Evolutionary conservation across 257 asterid genomes (phyloP).

Genomic region (Rhazya stricta): DNA sequence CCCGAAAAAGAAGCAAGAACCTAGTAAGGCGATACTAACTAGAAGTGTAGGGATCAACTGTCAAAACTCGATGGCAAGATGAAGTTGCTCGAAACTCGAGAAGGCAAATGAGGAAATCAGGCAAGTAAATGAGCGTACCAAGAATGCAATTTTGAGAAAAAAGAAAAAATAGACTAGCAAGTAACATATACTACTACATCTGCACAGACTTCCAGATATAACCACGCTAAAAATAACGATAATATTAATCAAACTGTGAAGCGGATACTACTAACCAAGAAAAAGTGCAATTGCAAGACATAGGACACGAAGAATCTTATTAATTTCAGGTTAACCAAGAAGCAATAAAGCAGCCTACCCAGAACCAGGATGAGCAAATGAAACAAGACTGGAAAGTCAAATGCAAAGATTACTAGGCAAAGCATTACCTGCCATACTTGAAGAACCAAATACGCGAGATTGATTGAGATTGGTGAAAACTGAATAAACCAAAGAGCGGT

Average conservation of each 20-base stretch:
- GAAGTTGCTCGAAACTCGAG: neutral
- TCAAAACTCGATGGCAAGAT: neutral
- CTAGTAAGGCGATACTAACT: neutral
- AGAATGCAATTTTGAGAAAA: neutral
- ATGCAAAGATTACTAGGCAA: neutral
- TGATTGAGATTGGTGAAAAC: neutral
- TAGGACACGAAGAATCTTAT: neutral
- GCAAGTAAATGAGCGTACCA: neutral
- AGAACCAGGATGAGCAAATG: neutral
- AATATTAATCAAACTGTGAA: neutral
- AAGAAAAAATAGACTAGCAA: neutral
- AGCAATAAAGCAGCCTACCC: neutral
- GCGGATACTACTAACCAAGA: neutral
- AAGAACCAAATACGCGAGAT: neutral
- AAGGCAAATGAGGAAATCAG: neutral
- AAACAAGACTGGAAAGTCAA: neutral
- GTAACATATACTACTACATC: neutral
- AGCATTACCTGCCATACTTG: constrained; percentile 5
- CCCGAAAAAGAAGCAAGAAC: neutral
- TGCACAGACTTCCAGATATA: neutral
- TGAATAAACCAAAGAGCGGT: neutral
- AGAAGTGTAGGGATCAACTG: neutral
- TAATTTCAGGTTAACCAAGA: neutral
- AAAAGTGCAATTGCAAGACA: neutral
- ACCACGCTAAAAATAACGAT: neutral